These are phyloP conservation scores for Pyrus hybrid DNA, from an alignment of 331 rosid genomes.

Conservation along the genomic window DNA sequence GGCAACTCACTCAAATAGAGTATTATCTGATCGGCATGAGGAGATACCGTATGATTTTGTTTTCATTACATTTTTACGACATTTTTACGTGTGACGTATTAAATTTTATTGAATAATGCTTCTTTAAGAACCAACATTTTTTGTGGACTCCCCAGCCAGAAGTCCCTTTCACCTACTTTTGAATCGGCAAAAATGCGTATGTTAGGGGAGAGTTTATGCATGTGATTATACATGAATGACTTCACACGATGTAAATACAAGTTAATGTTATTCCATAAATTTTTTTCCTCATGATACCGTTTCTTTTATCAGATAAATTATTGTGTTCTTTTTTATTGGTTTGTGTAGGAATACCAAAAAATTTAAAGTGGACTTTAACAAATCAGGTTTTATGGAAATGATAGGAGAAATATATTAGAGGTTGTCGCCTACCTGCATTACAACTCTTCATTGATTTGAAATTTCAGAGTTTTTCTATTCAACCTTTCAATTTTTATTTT, in stretches of 20 bases:
- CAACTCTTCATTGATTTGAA: too few relatives aligned
- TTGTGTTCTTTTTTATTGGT: too few relatives aligned
- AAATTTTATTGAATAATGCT: background rate
- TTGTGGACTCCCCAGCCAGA: constrained; percentile 52
- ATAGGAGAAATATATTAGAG: too few relatives aligned
- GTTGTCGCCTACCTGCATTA: too few relatives aligned
- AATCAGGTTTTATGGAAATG: too few relatives aligned
- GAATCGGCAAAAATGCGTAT: constrained; percentile 81
- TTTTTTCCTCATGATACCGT: background rate
- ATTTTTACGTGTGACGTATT: too few relatives aligned
- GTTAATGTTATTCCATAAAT: background rate
- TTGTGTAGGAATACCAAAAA: too few relatives aligned
- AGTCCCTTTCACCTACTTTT: constrained; percentile 71
- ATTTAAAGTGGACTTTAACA: too few relatives aligned
- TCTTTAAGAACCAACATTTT: constrained; percentile 9
- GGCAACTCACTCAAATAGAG: constrained; percentile 26
- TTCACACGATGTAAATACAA: constrained; percentile 2
- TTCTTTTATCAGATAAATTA: too few relatives aligned
- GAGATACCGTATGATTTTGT: constrained; percentile 49
- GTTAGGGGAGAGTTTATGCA: constrained; percentile 80
- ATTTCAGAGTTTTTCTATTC: too few relatives aligned
- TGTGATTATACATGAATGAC: constrained; percentile 35
- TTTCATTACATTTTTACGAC: background rate
- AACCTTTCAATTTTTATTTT: too few relatives aligned
- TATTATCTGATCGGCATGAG: constrained; percentile 15